phyloP scores from a whole-genome alignment of 768 basidiomycete species.

The Mycena chlorophos region DNA sequence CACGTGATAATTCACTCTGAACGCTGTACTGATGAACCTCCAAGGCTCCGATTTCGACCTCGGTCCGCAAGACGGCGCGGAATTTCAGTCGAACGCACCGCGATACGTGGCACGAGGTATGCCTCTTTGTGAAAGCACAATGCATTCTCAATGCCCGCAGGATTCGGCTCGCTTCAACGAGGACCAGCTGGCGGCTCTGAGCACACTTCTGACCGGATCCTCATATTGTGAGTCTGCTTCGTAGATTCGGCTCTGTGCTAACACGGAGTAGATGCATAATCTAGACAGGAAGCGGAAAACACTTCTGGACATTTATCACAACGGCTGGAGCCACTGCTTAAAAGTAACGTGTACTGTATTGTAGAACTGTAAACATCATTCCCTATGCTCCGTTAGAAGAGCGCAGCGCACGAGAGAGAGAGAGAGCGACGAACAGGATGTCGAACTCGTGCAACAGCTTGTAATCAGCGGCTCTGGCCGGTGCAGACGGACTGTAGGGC shows the following conservation, averaged over 20 bases:
- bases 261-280: constrained; percentile 13
- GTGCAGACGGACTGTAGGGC: constrained; percentile 79
- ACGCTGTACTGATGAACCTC: constrained; percentile 11
- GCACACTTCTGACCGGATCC: constrained; percentile 82
- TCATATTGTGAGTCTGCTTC: constrained; percentile 63
- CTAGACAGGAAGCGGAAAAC: constrained; percentile 8
- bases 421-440: constrained; percentile 28
- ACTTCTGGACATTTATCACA: no score
- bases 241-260: no score
- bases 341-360: no score
- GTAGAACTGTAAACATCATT: background rate
- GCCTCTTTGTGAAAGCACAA: background rate
- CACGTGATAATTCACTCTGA: background rate
- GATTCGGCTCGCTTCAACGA: constrained; percentile 85
- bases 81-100: constrained; percentile 82
- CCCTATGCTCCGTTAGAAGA: constrained; percentile 1
- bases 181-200: constrained; percentile 79
- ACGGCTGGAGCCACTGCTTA: no score
- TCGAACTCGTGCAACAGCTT: constrained; percentile 69
- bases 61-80: constrained; percentile 77
- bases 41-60: constrained; percentile 80
- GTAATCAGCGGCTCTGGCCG: constrained; percentile 67
- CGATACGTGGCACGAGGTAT: constrained; percentile 78
- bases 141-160: constrained; percentile 3
- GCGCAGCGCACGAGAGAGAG: background rate